A percentile compares a stretch with the other conserved stretches of the same genome.
These are phyloP conservation scores for Mrakia gelida DNA, from an alignment of 768 basidiomycete genomes.

Conservation along the genomic window DNA sequence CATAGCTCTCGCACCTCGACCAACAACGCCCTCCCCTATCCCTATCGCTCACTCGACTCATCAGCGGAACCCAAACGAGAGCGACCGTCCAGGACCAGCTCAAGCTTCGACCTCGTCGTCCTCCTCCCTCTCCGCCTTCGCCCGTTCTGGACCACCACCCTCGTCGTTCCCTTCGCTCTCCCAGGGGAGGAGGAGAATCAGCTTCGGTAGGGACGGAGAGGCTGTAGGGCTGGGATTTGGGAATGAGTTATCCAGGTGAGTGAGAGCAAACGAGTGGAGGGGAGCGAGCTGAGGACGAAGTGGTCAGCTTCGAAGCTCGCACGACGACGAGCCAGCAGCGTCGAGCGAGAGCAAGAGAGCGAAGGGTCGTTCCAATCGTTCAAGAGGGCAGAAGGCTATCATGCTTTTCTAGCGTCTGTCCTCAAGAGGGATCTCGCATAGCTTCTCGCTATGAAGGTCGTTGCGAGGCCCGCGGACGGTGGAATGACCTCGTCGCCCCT, in stretches of 20 bases:
- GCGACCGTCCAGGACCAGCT: neutral
- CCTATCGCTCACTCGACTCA: neutral
- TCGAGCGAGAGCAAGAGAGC: too few species aligned
- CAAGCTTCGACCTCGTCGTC: neutral
- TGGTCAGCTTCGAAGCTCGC: neutral
- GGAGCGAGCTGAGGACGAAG: neutral
- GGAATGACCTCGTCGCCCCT: neutral
- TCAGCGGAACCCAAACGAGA: neutral
- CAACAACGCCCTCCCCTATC: neutral
- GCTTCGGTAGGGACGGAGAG: neutral
- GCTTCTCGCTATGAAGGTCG: neutral
- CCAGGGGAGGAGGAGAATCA: neutral
- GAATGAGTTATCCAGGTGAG: conserved; percentile 3
- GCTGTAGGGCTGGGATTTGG: neutral
- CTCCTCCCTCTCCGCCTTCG: neutral
- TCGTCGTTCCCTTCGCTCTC: neutral
- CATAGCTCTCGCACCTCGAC: neutral
- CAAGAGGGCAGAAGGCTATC: too few species aligned
- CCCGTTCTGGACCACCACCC: neutral
- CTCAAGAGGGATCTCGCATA: neutral
- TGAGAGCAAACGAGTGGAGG: neutral
- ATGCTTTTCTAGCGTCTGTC: too few species aligned
- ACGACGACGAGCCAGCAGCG: neutral
- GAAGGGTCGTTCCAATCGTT: too few species aligned
- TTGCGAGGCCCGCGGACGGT: neutral